Conservation (phyloP, 257 asterid genomes). For the Lycium barbarum region DNA sequence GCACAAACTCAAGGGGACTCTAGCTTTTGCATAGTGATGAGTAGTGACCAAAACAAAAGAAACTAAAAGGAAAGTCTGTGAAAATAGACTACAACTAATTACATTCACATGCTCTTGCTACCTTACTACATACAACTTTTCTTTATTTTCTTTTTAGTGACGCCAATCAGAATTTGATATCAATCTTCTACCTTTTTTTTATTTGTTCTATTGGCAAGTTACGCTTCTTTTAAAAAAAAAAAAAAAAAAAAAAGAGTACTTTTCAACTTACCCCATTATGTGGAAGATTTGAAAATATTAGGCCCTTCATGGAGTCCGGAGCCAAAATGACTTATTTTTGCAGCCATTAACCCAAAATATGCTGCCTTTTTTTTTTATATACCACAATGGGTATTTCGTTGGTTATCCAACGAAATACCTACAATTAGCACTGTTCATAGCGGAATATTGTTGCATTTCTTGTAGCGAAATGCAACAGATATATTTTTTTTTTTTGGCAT, state of each 20-base stretch:
- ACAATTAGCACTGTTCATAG: no score
- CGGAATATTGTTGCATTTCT: no score
- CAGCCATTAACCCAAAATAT: no score
- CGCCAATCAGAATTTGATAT: slow-evolving; percentile 16
- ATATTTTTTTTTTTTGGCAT: no score
- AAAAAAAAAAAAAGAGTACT: not conserved
- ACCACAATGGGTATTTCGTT: no score
- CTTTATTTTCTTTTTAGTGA: slow-evolving; percentile 7
- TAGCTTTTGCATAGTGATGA: slow-evolving; percentile 19
- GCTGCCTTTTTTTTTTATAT: no score
- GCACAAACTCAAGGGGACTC: not conserved
- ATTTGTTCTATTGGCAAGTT: not conserved
- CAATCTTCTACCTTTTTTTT: not conserved
- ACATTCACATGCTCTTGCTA: slow-evolving; percentile 41
- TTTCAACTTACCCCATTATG: slow-evolving; percentile 1
- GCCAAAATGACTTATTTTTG: no score
- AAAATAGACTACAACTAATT: slow-evolving; percentile 20
- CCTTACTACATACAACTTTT: not conserved
- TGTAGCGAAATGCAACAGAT: no score
- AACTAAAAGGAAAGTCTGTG: slow-evolving; percentile 31
- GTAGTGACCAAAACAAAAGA: slow-evolving; percentile 35
- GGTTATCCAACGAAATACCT: no score
- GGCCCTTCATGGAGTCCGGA: not conserved
- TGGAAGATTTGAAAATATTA: not conserved
- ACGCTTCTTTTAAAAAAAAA: not conserved